Conservation (phyloP, 2,329 filamentous ascomycete species). For the Emergomyces orientalis region DNA sequence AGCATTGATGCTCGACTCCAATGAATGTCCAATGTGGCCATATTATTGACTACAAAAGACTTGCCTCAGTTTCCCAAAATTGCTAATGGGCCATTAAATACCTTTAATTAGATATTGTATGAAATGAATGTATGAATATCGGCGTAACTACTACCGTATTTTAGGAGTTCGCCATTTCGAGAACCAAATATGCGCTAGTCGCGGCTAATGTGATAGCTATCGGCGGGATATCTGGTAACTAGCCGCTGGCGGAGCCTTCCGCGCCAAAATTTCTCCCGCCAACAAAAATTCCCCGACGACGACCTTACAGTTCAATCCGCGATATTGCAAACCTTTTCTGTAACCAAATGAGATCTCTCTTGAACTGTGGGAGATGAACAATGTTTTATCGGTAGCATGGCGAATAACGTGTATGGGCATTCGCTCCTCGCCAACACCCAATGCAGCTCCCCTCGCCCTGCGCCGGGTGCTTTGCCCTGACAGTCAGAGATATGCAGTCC, state of each 20-base stretch:
- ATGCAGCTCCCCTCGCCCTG: slow-evolving; percentile 2
- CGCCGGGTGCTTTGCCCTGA: slow-evolving; percentile 8
- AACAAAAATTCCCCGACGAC: background rate
- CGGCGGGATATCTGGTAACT: background rate
- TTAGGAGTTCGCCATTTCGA: background rate
- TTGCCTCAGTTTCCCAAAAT: background rate
- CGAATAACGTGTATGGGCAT: slow-evolving; percentile 32
- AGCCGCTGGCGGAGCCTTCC: background rate
- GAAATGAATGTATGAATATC: background rate
- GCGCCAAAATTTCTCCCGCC: slow-evolving; percentile 5
- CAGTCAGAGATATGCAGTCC: background rate
- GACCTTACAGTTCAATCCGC: background rate
- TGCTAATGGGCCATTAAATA: background rate
- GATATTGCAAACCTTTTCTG: background rate
- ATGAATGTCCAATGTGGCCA: background rate
- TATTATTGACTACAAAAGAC: background rate
- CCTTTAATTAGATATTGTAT: background rate
- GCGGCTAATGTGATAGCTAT: background rate
- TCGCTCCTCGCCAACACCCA: slow-evolving; percentile 19
- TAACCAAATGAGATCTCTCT: slow-evolving; percentile 1
- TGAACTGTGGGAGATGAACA: slow-evolving; percentile 28
- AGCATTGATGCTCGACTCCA: background rate
- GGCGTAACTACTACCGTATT: background rate
- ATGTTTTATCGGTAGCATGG: slow-evolving; percentile 35
- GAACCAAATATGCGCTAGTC: background rate